Evolutionary conservation across 306 rosid species (phyloP), one percentile per base, ranked within the genome.

Genomic region (Dryas alaskensis): DNA sequence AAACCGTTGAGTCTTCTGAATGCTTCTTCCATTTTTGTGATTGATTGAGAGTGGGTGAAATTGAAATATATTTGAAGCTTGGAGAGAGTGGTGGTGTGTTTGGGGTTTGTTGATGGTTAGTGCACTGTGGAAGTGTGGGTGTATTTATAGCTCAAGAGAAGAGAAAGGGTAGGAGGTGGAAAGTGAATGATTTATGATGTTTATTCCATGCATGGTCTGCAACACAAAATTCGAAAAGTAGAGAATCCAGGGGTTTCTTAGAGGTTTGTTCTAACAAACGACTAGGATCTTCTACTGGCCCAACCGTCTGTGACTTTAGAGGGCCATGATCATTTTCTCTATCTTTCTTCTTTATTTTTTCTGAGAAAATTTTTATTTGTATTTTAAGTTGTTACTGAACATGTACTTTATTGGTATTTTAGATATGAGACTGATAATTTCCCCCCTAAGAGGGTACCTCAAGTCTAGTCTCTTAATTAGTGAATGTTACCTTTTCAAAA

Each of bases 1-100:
- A 58, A 44, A 7, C 90, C 92, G 73, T 82, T 84, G 62, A 92
- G 79, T 65, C 83, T 84, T 71, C 85, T 77, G 1, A 85, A 78
- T 4, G 89, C 88, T 74, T 92, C 96, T 10, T 92, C 98, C 98
- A 90, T 88, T 11, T 48, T 8, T 50, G 4, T 7, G 2, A 31
- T 1, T 48, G 16, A 7, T 8, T 2, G n/a, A 44, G 39, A 42
- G 22, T 22, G 22, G 22, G 22, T 22, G 22, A 22, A 22, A 22
- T 22, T 22, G 22, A 22, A 22, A 22, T 22, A 22, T 22, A 22
- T 22, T 22, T 22, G 22, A 22, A 22, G 22, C 22, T 22, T 0
- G 22, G 52, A 19, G 7, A 3, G 3, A 13, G 67, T n/a, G 19
- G 7, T 42, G 3, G 3, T 55, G 39, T 44, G 49, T 2, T 19